Base-by-base conservation (phyloP, 2,329 filamentous ascomycete genomes). In the Xylariales sp. region DNA sequence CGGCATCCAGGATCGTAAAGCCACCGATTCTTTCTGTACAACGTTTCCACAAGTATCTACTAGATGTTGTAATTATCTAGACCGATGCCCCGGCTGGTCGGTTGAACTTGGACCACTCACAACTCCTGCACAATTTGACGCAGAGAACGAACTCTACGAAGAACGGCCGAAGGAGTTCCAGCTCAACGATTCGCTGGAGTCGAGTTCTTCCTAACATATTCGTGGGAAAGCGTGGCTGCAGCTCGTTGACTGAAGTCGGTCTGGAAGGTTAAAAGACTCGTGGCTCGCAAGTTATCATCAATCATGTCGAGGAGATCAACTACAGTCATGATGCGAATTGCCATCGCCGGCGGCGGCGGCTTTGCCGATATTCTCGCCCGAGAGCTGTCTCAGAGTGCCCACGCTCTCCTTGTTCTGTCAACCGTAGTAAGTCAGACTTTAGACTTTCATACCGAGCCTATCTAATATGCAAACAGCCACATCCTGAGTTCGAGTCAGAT, bases 331-430 rank as follows among this genome's bases (percentile, higher is more conserved):
- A 80, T 82, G 70, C 71, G 76, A 56, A 69, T 83, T 52, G 78
- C 77, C 33, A 71, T 83, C 50, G 79, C 78, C 49, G 79, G 79
- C 31, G 79, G 73, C 38, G 75, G 77, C 48, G 76, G 76, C 39
- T 63, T 84, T 41, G 77, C 77, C 41, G 69, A 73, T 46, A 64
- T 73, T 24, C 72, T 83, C 45, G 75, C 73, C 12, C 70, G 76
- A 43, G 72, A 77, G 53, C 71, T 89, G 22, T 73, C 76, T 21
- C 70, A 78, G 39, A 84, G 78, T 25, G 78, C 76, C 34, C 81
- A 88, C 59, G 75, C 81, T 38, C 72, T 88, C 32, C 70, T 89
- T 39, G 72, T 89, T n/a, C 63, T 89, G 21, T 87, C 85, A 16
- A 73, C 80, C 68, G 66, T 61, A 46, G 82, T 84, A 61, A 59